phyloP scores from a whole-genome alignment of 768 basidiomycete genomes.

The Auricularia auricula-judae region DNA sequence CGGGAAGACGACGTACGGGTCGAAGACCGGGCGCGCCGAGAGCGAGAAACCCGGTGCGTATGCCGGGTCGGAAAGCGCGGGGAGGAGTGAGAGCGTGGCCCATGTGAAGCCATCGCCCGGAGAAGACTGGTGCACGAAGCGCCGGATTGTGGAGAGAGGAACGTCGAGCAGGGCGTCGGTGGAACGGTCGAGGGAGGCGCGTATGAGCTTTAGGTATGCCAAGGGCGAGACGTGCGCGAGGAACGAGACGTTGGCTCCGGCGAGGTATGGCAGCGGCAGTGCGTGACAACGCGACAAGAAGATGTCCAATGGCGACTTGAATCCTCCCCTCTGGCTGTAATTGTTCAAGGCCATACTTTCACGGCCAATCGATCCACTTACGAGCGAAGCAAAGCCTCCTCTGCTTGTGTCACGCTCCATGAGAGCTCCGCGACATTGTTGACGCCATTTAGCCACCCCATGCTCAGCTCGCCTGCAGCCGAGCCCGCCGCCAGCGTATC shows the following conservation, averaged over 20 bases:
- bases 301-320: conserved; percentile 48
- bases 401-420: not conserved
- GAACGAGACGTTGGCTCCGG: conserved; percentile 59
- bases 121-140: conserved; percentile 8
- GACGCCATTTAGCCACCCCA: conserved; percentile 65
- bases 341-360: not conserved
- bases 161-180: conserved; percentile 36
- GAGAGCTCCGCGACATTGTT: conserved; percentile 32
- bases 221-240: conserved; percentile 58
- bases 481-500: conserved; percentile 46
- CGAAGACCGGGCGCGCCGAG: not conserved
- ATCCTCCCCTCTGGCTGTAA: not conserved
- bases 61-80: not conserved
- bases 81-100: not conserved
- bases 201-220: conserved; percentile 54
- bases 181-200: conserved; percentile 12
- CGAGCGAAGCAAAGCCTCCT: not conserved
- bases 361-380: not conserved
- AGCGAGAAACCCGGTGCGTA: not conserved
- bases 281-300: conserved; percentile 54
- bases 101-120: not conserved
- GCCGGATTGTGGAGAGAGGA: conserved; percentile 35
- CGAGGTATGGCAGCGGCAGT: conserved; percentile 63
- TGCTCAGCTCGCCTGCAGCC: conserved; percentile 44
- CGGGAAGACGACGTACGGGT: not conserved